Conservation (phyloP, 2,329 filamentous ascomycete genomes). For the Rasamsonia emersonii region DNA sequence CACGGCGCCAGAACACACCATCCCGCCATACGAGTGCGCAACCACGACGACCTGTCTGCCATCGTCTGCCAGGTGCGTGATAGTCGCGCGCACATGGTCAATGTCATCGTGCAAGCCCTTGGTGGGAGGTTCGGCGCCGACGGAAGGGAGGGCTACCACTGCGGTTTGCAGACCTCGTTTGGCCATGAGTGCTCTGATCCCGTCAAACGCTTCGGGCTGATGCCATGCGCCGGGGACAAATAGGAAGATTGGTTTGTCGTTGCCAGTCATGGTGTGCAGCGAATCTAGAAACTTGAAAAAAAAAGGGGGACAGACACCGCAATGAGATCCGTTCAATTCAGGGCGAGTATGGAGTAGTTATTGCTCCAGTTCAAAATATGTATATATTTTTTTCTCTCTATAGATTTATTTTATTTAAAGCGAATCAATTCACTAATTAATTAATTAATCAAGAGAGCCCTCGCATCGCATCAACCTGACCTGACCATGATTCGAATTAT, state of each 20-base stretch:
- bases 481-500: too few relatives aligned
- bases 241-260: constrained; percentile 24
- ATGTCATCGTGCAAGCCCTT: constrained; percentile 27
- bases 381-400: too few relatives aligned
- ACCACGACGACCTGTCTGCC: constrained; percentile 18
- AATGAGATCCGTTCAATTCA: too few relatives aligned
- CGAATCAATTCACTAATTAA: too few relatives aligned
- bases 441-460: too few relatives aligned
- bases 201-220: constrained; percentile 21
- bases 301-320: too few relatives aligned
- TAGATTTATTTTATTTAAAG: too few relatives aligned
- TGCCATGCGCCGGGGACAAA: constrained; percentile 37
- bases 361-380: too few relatives aligned
- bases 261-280: too few relatives aligned
- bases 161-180: constrained; percentile 20
- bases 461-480: too few relatives aligned
- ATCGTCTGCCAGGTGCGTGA: constrained; percentile 19
- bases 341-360: too few relatives aligned
- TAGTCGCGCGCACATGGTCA: constrained; percentile 16
- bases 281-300: too few relatives aligned
- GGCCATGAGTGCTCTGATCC: constrained; percentile 19
- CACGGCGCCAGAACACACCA: constrained; percentile 18
- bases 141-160: constrained; percentile 17
- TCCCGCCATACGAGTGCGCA: constrained; percentile 23
- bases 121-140: constrained; percentile 15